A percentile compares a stretch with the other conserved stretches of the same genome.
Conservation (phyloP, 805 yeast genomes). For the Scheffersomyces ergatensis region DNA sequence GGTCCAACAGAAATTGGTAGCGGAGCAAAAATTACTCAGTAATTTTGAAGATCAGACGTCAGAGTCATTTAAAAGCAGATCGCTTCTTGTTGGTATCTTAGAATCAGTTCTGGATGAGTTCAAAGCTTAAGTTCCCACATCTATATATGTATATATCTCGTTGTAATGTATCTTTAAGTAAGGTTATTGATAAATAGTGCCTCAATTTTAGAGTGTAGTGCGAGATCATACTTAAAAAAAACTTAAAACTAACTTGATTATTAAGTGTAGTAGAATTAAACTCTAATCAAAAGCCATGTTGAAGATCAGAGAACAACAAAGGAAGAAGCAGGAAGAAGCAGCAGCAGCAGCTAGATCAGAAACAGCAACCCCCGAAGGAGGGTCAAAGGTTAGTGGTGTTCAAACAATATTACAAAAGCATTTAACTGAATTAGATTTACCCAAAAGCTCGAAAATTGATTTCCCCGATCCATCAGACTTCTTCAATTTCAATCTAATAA, state of each 20-base stretch:
- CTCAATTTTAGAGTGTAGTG: too few species aligned
- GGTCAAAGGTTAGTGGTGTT: conserved; percentile 48
- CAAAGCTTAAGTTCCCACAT: not conserved
- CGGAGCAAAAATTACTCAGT: not conserved
- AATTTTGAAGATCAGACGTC: not conserved
- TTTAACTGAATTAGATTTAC: conserved; percentile 65
- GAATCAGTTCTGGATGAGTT: not conserved
- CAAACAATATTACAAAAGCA: conserved; percentile 77
- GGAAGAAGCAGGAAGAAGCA: conserved; percentile 52
- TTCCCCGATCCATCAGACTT: conserved; percentile 55
- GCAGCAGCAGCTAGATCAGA: conserved; percentile 19
- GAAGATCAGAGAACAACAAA: conserved; percentile 58
- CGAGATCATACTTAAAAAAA: too few species aligned
- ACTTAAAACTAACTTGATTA: too few species aligned
- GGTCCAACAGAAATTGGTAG: not conserved
- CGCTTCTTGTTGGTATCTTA: not conserved
- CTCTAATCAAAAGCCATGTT: too few species aligned
- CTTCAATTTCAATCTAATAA: conserved; percentile 56
- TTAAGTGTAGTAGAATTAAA: too few species aligned
- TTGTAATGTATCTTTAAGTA: too few species aligned
- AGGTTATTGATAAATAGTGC: not conserved
- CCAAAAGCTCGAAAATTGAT: conserved; percentile 50
- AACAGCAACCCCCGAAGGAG: conserved; percentile 1
- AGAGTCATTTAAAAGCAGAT: not conserved
- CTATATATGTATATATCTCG: not conserved